A percentile compares a stretch with the other conserved stretches of the same genome.
Conservation (phyloP, 1,284 basidiomycete species). For the Erythrobasidium hasegawianum region DNA sequence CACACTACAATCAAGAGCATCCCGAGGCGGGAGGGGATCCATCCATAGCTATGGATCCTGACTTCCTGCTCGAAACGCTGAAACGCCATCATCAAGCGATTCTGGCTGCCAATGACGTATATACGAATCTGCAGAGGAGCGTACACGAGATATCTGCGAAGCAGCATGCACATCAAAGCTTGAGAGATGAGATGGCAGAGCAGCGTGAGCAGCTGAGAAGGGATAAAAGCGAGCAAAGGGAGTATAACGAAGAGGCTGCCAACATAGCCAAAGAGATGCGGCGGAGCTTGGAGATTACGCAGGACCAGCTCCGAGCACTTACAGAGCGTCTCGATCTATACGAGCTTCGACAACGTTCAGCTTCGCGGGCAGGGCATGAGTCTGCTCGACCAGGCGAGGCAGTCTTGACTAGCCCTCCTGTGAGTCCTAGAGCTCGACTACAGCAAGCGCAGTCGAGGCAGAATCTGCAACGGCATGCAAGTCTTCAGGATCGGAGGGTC, state of each 20-base stretch:
- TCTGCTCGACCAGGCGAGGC: no score
- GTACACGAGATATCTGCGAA: background rate
- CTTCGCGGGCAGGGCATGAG: no score
- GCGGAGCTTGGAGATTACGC: background rate
- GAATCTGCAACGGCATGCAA: no score
- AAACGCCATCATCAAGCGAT: slow-evolving; percentile 23
- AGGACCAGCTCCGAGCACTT: background rate
- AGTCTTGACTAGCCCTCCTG: no score
- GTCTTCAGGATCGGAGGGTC: no score
- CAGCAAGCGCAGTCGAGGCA: no score
- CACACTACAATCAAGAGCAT: background rate
- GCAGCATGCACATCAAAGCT: background rate
- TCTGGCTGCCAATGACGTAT: background rate
- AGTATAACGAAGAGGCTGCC: background rate
- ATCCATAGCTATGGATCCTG: background rate
- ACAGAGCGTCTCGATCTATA: background rate
- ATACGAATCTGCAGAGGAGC: background rate
- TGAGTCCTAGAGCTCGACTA: no score
- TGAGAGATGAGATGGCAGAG: background rate
- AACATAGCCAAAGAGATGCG: background rate
- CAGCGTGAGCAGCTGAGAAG: background rate
- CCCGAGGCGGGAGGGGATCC: background rate
- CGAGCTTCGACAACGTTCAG: background rate
- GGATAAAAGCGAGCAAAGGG: background rate
- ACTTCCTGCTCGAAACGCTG: slow-evolving; percentile 14